Conservation (phyloP, 306 rosid genomes). For the Citrullus colocynthis region DNA sequence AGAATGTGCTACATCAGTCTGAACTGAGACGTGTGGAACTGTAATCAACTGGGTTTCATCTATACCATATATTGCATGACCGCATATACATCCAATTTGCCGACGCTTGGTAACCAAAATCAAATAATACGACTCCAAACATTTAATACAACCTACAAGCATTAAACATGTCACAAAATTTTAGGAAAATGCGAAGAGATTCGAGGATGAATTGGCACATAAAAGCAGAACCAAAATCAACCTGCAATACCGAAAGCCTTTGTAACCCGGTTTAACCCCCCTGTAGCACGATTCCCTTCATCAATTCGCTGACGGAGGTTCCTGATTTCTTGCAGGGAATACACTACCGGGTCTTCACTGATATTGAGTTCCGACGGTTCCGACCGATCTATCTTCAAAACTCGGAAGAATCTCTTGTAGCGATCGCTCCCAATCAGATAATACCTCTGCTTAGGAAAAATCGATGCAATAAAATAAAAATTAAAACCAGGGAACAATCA, state of each 20-base stretch:
- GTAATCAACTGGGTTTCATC: slow-evolving; percentile 75
- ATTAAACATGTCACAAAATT: background rate
- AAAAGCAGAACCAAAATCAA: slow-evolving; percentile 16
- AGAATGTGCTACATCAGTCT: slow-evolving; percentile 74
- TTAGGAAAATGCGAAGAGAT: background rate
- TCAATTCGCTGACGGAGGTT: slow-evolving; percentile 68
- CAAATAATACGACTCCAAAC: slow-evolving; percentile 82
- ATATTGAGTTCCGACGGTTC: slow-evolving; percentile 73
- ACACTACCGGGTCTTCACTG: slow-evolving; percentile 76
- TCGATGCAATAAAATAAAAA: background rate
- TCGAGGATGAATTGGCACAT: background rate
- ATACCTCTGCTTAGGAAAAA: slow-evolving; percentile 34
- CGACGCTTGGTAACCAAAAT: slow-evolving; percentile 81
- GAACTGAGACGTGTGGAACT: slow-evolving; percentile 70
- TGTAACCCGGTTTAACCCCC: slow-evolving; percentile 57
- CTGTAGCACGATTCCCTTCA: slow-evolving; percentile 82
- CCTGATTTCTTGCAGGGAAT: slow-evolving; percentile 72
- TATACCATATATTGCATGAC: slow-evolving; percentile 78
- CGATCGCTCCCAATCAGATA: slow-evolving; percentile 84
- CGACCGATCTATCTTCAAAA: slow-evolving; percentile 86
- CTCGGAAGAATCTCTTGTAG: slow-evolving; percentile 57
- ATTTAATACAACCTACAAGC: slow-evolving; percentile 69
- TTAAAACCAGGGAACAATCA: background rate
- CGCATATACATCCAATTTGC: slow-evolving; percentile 80
- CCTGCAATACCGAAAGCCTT: slow-evolving; percentile 86